Evolutionary conservation across 2,329 filamentous ascomycete species (phyloP).

Genomic region (Zymoseptoria tritici): DNA sequence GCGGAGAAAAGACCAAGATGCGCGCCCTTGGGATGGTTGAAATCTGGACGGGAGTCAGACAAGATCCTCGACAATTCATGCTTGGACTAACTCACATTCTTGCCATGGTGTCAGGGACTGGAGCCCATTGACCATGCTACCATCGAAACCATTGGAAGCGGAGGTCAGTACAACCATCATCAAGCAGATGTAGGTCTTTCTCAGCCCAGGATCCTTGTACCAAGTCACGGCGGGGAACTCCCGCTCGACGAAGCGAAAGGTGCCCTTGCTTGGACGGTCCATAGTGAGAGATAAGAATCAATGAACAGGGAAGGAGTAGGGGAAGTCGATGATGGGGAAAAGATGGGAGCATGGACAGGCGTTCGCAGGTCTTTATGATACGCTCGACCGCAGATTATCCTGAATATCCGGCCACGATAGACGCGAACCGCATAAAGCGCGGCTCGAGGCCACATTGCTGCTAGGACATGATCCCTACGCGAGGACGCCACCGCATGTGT

Average conservation of each 20-base stretch:
- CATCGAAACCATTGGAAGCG: conserved; percentile 44
- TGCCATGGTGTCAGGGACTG: conserved; percentile 43
- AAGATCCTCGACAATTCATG: background rate
- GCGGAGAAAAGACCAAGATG: conserved; percentile 40
- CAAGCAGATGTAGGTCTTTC: conserved; percentile 28
- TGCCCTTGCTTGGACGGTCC: conserved; percentile 28
- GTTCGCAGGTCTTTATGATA: background rate
- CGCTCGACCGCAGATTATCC: background rate
- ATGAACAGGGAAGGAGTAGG: conserved; percentile 20
- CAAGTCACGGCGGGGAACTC: conserved; percentile 29
- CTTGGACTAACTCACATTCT: conserved; percentile 25
- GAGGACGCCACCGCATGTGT: background rate
- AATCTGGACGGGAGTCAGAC: conserved; percentile 17
- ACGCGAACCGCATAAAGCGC: background rate
- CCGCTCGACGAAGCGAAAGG: conserved; percentile 25
- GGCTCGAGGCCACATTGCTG: background rate
- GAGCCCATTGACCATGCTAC: conserved; percentile 45
- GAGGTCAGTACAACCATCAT: conserved; percentile 28
- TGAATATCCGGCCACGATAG: background rate
- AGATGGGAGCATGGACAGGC: conserved; percentile 21
- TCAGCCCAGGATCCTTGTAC: conserved; percentile 26
- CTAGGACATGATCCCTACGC: background rate
- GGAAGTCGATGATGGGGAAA: conserved; percentile 28
- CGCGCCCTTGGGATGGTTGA: conserved; percentile 26
- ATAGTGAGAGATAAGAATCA: conserved; percentile 12